Evolutionary conservation across 768 basidiomycete genomes (phyloP).

Genomic region (Termitomyces sp.): DNA sequence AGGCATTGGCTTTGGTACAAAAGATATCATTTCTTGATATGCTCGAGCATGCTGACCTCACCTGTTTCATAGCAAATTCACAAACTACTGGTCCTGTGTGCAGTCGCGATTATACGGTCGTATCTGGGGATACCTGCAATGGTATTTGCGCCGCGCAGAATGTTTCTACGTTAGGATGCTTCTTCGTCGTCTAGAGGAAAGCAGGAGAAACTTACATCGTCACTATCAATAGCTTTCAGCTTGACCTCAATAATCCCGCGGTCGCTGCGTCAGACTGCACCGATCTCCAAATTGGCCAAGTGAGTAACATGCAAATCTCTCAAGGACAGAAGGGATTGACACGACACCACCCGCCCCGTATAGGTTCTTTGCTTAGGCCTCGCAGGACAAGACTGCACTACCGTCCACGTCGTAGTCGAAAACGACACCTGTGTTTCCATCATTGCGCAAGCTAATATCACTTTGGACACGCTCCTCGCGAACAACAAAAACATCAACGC

Average conservation of each 20-base stretch:
- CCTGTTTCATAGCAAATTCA: neutral
- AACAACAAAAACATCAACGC: conserved; percentile 65
- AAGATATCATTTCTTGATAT: too few species aligned
- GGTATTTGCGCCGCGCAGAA: conserved; percentile 40
- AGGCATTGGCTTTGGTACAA: neutral
- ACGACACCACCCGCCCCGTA: neutral
- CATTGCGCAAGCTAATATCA: conserved; percentile 32
- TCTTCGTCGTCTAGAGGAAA: neutral
- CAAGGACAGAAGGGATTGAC: neutral
- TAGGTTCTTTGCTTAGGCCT: conserved; percentile 53
- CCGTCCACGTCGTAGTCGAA: conserved; percentile 36
- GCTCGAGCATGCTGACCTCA: too few species aligned
- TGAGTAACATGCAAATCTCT: conserved; percentile 10
- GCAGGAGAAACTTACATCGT: neutral
- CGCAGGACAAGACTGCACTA: conserved; percentile 48
- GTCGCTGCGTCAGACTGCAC: conserved; percentile 45
- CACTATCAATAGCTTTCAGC: conserved; percentile 41
- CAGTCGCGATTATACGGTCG: conserved; percentile 44
- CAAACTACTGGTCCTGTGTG: conserved; percentile 22
- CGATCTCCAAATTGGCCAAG: conserved; percentile 51
- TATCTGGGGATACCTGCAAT: conserved; percentile 50
- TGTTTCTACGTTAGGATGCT: conserved; percentile 37
- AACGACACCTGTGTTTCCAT: conserved; percentile 51
- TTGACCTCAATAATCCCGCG: conserved; percentile 42
- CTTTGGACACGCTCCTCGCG: conserved; percentile 36